Evolutionary conservation across 176 grass and related monocot species (phyloP).

Genomic region (Lolium rigidum): DNA sequence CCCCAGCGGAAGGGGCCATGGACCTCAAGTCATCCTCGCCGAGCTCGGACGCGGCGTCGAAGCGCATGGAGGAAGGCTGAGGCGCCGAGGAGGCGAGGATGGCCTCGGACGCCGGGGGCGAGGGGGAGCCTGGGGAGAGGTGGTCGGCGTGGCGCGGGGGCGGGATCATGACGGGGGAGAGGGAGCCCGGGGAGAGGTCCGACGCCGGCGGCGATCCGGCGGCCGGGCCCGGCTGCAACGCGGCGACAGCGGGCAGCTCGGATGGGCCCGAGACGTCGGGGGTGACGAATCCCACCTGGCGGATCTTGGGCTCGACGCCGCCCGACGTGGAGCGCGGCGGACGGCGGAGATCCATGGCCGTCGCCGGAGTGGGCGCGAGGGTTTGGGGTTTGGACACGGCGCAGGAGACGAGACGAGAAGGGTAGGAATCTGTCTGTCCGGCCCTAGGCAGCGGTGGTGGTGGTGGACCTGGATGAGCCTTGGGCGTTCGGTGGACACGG

Average conservation of each 20-base stretch:
- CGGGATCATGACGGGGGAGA: conserved; percentile 88
- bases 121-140: conserved; percentile 44
- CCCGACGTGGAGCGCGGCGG: conserved; percentile 55
- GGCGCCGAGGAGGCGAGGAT: conserved; percentile 50
- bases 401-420: conserved; percentile 14
- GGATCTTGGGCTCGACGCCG: conserved; percentile 78
- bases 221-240: not conserved
- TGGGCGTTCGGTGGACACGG: not conserved
- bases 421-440: conserved; percentile 16
- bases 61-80: conserved; percentile 23
- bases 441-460: not conserved
- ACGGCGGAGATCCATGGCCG: conserved; percentile 72
- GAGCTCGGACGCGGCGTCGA: conserved; percentile 46
- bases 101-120: conserved; percentile 25
- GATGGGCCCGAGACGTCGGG: conserved; percentile 45
- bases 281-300: conserved; percentile 88
- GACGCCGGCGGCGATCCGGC: conserved; percentile 18
- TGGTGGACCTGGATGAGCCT: not conserved
- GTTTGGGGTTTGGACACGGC: conserved; percentile 30
- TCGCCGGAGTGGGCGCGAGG: conserved; percentile 21
- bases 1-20: conserved; percentile 43
- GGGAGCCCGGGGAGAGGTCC: conserved; percentile 49
- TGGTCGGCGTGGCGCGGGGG: conserved; percentile 68
- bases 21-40: conserved; percentile 50
- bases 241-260: conserved; percentile 20